A percentile compares a stretch with the other conserved stretches of the same genome.
phyloP scores from a whole-genome alignment of 129 eudicot genomes.

The Pseudognaphalium luteoalbum region DNA sequence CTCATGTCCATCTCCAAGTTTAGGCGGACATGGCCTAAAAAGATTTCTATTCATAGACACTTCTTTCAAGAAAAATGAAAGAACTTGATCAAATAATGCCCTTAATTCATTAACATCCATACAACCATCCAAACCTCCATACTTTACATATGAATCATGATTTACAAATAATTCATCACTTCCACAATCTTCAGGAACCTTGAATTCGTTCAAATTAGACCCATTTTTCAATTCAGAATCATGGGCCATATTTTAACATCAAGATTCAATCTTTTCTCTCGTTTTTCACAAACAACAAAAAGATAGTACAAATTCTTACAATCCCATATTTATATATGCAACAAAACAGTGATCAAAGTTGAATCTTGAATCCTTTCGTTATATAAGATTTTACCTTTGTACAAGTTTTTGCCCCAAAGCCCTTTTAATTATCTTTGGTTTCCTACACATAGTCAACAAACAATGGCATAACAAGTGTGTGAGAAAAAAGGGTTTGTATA shows the following conservation, averaged over 20 bases:
- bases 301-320: constrained; percentile 16
- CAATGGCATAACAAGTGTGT: constrained; percentile 20
- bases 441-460: constrained; percentile 30
- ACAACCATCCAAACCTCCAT: constrained; percentile 41
- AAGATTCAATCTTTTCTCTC: constrained; percentile 25
- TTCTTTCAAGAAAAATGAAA: constrained; percentile 56
- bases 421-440: constrained; percentile 34
- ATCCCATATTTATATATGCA: constrained; percentile 10
- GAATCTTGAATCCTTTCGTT: constrained; percentile 21
- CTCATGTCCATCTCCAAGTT: constrained; percentile 62
- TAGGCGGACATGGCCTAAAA: constrained; percentile 63
- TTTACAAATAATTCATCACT: constrained; percentile 31
- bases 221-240: constrained; percentile 45
- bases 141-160: constrained; percentile 32
- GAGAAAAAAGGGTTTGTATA: constrained; percentile 17
- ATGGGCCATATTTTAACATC: constrained; percentile 56
- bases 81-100: constrained; percentile 68
- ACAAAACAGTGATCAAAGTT: constrained; percentile 21
- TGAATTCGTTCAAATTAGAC: constrained; percentile 26
- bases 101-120: constrained; percentile 41
- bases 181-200: constrained; percentile 32
- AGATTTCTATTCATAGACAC: constrained; percentile 38
- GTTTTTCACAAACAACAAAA: constrained; percentile 23
- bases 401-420: constrained; percentile 28
- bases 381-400: constrained; percentile 32